These are phyloP conservation scores for Rhodotorula sp. DNA, from an alignment of 1,284 basidiomycete genomes.

Conservation along the genomic window DNA sequence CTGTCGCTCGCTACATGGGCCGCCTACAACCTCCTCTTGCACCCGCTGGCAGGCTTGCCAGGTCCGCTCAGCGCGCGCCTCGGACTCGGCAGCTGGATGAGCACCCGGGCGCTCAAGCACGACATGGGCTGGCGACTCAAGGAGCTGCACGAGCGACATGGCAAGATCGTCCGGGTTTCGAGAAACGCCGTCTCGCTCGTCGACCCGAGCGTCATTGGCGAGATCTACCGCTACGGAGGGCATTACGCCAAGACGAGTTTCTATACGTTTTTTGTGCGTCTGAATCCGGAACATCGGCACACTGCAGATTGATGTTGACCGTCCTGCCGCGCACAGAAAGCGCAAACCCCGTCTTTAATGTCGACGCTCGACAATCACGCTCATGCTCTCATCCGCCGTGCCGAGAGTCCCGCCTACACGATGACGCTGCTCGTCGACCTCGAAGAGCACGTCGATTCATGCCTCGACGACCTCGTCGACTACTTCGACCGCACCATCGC, in stretches of 20 bases:
- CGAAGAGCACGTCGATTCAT: conserved; percentile 1
- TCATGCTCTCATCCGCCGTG: not conserved
- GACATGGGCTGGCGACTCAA: conserved; percentile 2
- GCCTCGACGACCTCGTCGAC: not conserved
- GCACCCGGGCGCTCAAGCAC: not conserved
- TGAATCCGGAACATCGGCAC: not conserved
- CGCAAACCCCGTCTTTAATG: not conserved
- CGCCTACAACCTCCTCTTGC: not conserved
- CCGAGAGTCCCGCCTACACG: not conserved
- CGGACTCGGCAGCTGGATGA: conserved; percentile 5
- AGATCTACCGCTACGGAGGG: conserved; percentile 1
- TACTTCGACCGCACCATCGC: not conserved
- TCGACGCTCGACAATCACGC: not conserved
- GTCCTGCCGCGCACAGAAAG: not conserved
- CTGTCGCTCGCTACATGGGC: not conserved
- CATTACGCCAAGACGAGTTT: not conserved
- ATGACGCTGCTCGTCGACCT: conserved; percentile 4
- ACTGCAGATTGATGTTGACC: not conserved
- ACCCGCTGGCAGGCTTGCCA: not conserved
- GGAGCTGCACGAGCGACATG: conserved; percentile 1
- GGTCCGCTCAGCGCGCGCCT: conserved; percentile 1
- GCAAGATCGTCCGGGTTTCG: not conserved
- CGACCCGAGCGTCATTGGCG: not conserved
- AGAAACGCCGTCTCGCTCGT: conserved; percentile 1
- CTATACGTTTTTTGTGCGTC: not conserved